Percentiles rank a stretch among this genome's conserved stretches.
Conservation (phyloP, 805 yeast genomes). For the Starmerella riodocensis region DNA sequence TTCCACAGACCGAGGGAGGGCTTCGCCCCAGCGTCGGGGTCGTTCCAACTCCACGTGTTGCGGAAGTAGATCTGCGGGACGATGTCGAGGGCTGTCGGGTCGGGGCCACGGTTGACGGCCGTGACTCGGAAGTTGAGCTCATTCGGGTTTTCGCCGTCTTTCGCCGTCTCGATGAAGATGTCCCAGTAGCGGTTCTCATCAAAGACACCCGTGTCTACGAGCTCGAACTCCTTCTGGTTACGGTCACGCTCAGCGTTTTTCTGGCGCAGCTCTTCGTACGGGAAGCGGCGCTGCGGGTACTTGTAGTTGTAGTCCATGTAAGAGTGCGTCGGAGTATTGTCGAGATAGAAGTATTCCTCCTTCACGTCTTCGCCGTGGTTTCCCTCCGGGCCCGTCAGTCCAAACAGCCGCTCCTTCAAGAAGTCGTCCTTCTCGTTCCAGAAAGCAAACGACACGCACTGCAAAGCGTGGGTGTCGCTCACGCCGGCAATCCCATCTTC, state of each 20-base stretch:
- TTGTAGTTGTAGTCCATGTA: constrained; percentile 85
- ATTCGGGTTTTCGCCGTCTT: constrained; percentile 66
- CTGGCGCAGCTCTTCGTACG: constrained; percentile 59
- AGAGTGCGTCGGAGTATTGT: constrained; percentile 85
- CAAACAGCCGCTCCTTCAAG: constrained; percentile 74
- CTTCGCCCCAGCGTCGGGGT: constrained; percentile 28
- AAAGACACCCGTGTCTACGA: constrained; percentile 60
- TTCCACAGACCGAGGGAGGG: constrained; percentile 31
- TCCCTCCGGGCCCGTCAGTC: constrained; percentile 84
- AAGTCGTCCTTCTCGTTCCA: constrained; percentile 86
- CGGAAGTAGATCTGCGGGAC: constrained; percentile 74
- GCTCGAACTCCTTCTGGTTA: constrained; percentile 61
- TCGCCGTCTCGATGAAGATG: constrained; percentile 80
- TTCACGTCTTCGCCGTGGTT: constrained; percentile 95
- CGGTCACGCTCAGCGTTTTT: constrained; percentile 56
- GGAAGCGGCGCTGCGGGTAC: constrained; percentile 78
- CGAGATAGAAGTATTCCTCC: constrained; percentile 51
- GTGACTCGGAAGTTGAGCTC: constrained; percentile 73
- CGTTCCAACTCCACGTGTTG: constrained; percentile 83
- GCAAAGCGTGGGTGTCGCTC: constrained; percentile 64
- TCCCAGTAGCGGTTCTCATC: constrained; percentile 68
- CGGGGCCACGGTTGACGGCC: constrained; percentile 70
- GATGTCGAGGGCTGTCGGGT: constrained; percentile 78
- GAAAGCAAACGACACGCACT: constrained; percentile 67
- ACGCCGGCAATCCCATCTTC: constrained; percentile 92